Evolutionary conservation across 2,329 filamentous ascomycete genomes (phyloP), one percentile per base, ranked within the genome.

Genomic region (Chrysosporium queenslandicum): DNA sequence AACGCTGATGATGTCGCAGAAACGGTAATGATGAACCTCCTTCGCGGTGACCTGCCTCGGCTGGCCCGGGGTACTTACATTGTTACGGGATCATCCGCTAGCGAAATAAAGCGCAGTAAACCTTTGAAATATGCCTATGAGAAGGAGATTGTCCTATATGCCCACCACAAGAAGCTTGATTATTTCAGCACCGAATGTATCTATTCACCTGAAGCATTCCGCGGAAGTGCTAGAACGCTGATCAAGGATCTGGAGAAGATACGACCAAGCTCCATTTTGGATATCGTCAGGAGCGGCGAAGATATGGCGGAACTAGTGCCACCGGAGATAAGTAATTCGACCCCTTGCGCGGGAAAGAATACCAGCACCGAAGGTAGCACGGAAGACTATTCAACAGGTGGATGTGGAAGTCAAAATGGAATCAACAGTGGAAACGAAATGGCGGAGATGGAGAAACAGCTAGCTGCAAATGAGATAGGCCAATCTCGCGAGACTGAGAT

Each of bases 181-280:
- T 98, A 98, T 71, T 98, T 98, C 71, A 95, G 84, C 63, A 98
- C 92, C 0, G 92, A 98, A 71, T 98, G 92, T 74, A 89, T 98
- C 55, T 98, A 98, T 74, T 95, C 88, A 50, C 92, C 92, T 0
- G 92, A 98, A 69, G 92, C 92, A 1, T 98, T 98, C 65, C 79
- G 92, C 54, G 92, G 92, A 2, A 95, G 87, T 59, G 92, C 92
- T 1, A 80, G 92, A 58, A 87, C 84, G 23, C 72, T 98, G 54
- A 95, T 98, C 68, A 98, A 98, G 72, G 94, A 91, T 60, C 74
- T 98, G 29, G 92, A 98, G 70, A 86, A 86, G 60, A 87, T 98
- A 6, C 79, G 92, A 1, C 91, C 92, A 1, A 96, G 90, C 63
- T 90, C 91, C 2, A 97, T 98, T 48, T 66, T 98, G 52, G 92